Evolutionary conservation across 139 green algal genomes (phyloP).

Genomic region (Asterochloris erici): DNA sequence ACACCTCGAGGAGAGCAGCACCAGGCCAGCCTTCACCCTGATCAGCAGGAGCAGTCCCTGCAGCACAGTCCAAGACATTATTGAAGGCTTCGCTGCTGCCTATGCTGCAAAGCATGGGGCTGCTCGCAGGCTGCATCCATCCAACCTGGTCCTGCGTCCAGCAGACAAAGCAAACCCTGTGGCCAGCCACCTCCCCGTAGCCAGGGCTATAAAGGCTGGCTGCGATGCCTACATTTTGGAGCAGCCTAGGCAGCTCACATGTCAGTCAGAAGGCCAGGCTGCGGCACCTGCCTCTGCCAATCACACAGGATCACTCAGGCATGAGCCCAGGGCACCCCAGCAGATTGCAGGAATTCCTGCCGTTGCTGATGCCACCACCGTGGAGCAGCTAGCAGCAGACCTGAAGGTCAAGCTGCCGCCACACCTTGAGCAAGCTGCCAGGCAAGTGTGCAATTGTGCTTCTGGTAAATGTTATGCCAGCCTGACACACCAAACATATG

Average conservation of each 20-base stretch:
- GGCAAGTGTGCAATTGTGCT: background rate
- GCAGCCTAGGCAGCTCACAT: background rate
- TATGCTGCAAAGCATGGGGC: background rate
- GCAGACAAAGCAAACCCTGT: background rate
- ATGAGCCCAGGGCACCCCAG: no score
- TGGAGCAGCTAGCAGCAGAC: conserved; percentile 2
- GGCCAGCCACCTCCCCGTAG: background rate
- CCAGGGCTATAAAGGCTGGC: background rate
- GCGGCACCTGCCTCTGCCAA: background rate
- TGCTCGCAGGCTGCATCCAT: no score
- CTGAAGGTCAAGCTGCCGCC: background rate
- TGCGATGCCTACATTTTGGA: background rate
- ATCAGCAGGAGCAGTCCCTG: background rate
- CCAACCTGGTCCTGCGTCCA: background rate
- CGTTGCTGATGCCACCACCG: background rate
- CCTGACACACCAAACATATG: no score
- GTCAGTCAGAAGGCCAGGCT: background rate
- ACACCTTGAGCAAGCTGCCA: background rate
- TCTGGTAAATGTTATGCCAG: background rate
- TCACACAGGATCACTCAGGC: background rate
- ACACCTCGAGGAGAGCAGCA: conserved; percentile 1
- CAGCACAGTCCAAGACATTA: background rate
- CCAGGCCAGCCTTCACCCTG: conserved; percentile 4
- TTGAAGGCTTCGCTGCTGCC: background rate
- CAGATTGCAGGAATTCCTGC: background rate